These are phyloP conservation scores for Kwoniella botswanensis DNA, from an alignment of 768 basidiomycete species.

Conservation along the genomic window DNA sequence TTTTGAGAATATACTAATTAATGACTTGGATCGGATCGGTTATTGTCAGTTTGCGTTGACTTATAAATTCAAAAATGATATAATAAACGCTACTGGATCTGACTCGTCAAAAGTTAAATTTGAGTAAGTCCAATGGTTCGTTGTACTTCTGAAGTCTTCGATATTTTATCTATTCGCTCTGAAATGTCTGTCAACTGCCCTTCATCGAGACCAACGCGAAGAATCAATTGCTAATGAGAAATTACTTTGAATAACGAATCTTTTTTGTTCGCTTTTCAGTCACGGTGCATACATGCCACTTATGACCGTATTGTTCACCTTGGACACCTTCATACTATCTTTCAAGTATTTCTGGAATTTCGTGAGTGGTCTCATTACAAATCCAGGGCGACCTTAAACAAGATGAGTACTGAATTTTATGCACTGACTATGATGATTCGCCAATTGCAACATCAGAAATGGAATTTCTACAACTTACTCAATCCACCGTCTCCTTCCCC, in stretches of 20 bases:
- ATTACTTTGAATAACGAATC: too few relatives aligned
- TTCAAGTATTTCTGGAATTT: slow-evolving; percentile 27
- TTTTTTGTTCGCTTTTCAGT: slow-evolving; percentile 2
- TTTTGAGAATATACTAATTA: too few relatives aligned
- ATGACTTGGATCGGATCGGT: neutral
- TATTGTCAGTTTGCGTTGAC: slow-evolving; percentile 28
- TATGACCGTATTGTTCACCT: slow-evolving; percentile 18
- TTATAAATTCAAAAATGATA: slow-evolving; percentile 29
- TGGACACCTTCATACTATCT: slow-evolving; percentile 31
- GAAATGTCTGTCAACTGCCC: too few relatives aligned
- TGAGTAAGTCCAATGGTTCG: neutral
- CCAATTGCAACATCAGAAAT: neutral
- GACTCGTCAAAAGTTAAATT: neutral
- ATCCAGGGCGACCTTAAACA: too few relatives aligned
- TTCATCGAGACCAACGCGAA: too few relatives aligned
- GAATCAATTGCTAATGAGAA: too few relatives aligned
- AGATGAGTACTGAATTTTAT: too few relatives aligned
- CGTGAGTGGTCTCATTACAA: slow-evolving; percentile 15
- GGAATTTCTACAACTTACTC: slow-evolving; percentile 29
- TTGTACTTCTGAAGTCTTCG: neutral
- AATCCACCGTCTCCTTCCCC: slow-evolving; percentile 44
- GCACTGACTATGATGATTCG: too few relatives aligned
- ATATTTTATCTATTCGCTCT: too few relatives aligned
- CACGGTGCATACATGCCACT: slow-evolving; percentile 37
- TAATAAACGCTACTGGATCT: slow-evolving; percentile 24